phyloP scores from a whole-genome alignment of 108 stramenopile genomes.

The Nitzschia putrida region DNA sequence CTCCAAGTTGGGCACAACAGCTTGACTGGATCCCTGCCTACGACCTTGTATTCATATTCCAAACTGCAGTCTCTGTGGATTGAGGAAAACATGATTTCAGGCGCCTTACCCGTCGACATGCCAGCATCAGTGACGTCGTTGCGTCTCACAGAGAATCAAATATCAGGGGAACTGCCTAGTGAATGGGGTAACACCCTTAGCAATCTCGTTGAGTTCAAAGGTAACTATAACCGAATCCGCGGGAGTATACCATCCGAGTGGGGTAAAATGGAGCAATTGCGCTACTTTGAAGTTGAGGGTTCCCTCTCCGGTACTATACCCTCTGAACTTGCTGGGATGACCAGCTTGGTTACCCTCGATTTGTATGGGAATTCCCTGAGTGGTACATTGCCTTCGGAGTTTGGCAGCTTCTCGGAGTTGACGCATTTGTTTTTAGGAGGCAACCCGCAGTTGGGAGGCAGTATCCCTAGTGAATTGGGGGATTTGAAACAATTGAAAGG shows the following conservation, averaged over 20 bases:
- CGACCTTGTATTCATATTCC: too few species aligned
- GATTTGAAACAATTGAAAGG: conserved; percentile 10
- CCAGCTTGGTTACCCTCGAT: not conserved
- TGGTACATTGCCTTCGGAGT: conserved; percentile 3
- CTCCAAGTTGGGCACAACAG: too few species aligned
- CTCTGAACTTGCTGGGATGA: not conserved
- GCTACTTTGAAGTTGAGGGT: conserved; percentile 24
- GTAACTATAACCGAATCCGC: conserved; percentile 21
- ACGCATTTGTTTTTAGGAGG: conserved; percentile 15
- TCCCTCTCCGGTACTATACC: conserved; percentile 21
- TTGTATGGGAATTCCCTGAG: conserved; percentile 27
- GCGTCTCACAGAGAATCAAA: conserved; percentile 45
- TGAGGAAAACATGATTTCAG: too few species aligned
- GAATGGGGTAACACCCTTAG: conserved; percentile 14
- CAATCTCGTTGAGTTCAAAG: conserved; percentile 12
- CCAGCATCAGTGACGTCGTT: not conserved
- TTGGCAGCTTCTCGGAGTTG: not conserved
- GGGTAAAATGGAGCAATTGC: conserved; percentile 10
- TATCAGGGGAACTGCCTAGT: conserved; percentile 44
- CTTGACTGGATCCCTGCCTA: too few species aligned
- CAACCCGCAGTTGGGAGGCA: conserved; percentile 25
- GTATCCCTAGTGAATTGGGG: conserved; percentile 28
- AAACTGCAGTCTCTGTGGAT: too few species aligned
- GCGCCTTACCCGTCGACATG: too few species aligned
- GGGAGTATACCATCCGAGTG: conserved; percentile 21